Evolutionary conservation across 768 basidiomycete species (phyloP), one percentile per base, ranked within the genome.

Genomic region (Lactifluus rugatus): DNA sequence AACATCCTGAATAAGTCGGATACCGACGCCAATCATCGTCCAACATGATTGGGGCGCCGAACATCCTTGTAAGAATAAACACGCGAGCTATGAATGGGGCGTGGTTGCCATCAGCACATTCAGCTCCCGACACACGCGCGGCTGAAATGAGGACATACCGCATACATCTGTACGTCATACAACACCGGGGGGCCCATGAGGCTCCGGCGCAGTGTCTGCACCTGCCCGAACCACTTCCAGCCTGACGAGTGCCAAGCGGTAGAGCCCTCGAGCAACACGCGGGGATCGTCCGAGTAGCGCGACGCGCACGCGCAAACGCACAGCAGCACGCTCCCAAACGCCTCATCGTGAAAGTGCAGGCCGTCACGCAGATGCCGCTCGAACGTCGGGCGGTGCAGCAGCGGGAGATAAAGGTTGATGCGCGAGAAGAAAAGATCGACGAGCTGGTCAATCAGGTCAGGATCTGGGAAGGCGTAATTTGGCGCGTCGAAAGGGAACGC

Each of bases 1-100:
- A 39, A 89, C 80, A 62, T 93, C 89, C 66, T 89, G 83, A 1
- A 83, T 81, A 49, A 84, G 72, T 3, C 87, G 82, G 32, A 91
- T 69, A n/a, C 83, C 85, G 42, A 85, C 71, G 0, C 79, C 85
- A 32, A 81, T 69, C 36, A 82, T 66, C 10, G 78, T 75, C 84
- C 84, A 87, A 47, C 73, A 72, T 6, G 75, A 73, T 64, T 81
- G 80, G 5, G 78, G 77, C 16, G 77, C 71, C 13, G 76, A 78
- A 19, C 70, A 71, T 9, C 75, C 73, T 62, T 72, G 79, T 67
- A 71, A 73, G 70, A 69, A 75, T 54, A 69, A 56, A 4, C 71
- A 66, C 2, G 75, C 61, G 64, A 67, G 50, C 78, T 74, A 58
- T 67, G 69, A 17, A n/a, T 32, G 14, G 4, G 25, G n/a, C 26